Base-by-base conservation (phyloP, 257 asterid species). In the Solanum sejunctum region DNA sequence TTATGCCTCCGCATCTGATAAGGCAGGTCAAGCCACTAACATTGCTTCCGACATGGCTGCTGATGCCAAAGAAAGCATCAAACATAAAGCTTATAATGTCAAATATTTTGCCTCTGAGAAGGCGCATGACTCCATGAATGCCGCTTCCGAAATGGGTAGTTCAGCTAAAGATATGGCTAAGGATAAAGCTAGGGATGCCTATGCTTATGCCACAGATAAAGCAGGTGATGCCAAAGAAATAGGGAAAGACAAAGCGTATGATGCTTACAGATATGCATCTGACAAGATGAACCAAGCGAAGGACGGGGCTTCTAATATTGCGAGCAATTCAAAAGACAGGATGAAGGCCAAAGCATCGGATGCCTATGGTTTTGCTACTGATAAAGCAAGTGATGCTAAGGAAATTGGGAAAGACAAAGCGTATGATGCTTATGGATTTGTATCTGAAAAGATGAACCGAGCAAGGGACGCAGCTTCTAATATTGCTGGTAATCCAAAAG, bases 401-500 rank as follows among this genome's bases (percentile, higher is more conserved):
- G 89, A 84, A 2, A 71, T 28, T 9, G 84, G 85, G 10, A 80
- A 67, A 41, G 90, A 83, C 36, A 69, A 83, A 61, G 87, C 84
- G 17, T 81, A 78, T 7, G 82, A 28, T 56, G 84, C 85, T 8
- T 85, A 85, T 18, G 70, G 28, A 13, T 20, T 15, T 8, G 85
- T 85, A 11, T 66, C 64, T 8, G 61, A 72, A 23, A 85, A 49
- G 71, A 84, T 78, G 18, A 82, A 57, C 13, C 72, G 84, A 36
- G 80, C 86, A 39, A 88, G 85, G 51, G 85, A 78, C 20, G 85
- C 52, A 89, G 88, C 88, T 2, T 80, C 90, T 0, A 87, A 89
- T 9, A 83, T 64, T 78, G 91, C 88, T 21, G 54, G 72, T 4
- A 87, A 73, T 52, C 81, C 89, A 8, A 82, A 83, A 83, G 88